Evolutionary conservation across 2,329 filamentous ascomycete species (phyloP).

Genomic region (Penicillium griseofulvum): DNA sequence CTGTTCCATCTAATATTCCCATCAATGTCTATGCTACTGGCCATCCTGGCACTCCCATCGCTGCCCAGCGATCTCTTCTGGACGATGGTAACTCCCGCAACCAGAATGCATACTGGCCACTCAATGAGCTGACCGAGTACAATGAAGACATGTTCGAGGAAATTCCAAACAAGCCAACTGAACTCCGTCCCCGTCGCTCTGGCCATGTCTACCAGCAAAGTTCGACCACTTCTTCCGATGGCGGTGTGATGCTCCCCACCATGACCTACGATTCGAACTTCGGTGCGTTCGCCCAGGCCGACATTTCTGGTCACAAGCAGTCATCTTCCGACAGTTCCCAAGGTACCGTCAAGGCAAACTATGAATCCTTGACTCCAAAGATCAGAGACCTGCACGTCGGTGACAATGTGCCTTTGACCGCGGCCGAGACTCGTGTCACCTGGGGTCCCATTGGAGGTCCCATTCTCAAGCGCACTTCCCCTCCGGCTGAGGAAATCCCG

Average conservation of each 20-base stretch:
- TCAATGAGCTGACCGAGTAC: not conserved
- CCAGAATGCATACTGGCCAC: not conserved
- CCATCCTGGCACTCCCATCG: not conserved
- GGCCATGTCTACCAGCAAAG: not conserved
- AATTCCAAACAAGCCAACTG: not conserved
- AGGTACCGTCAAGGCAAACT: not conserved
- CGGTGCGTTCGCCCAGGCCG: not conserved
- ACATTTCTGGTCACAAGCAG: not conserved
- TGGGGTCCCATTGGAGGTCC: slow-evolving; percentile 7
- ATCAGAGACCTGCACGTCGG: not conserved
- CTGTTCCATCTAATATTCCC: not conserved
- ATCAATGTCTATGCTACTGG: not conserved
- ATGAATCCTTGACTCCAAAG: not conserved
- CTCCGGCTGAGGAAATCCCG: not conserved
- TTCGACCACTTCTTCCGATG: not conserved
- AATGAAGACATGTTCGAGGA: not conserved
- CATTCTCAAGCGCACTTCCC: not conserved
- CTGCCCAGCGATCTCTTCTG: not conserved
- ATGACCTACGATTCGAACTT: not conserved
- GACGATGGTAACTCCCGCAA: not conserved
- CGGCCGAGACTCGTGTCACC: not conserved
- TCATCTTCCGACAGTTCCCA: not conserved
- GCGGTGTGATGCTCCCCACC: not conserved
- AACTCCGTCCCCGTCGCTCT: not conserved
- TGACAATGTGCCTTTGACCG: not conserved